Evolutionary conservation across 1,284 basidiomycete genomes (phyloP), one percentile per base, ranked within the genome.

Genomic region (Ustilago esculenta): DNA sequence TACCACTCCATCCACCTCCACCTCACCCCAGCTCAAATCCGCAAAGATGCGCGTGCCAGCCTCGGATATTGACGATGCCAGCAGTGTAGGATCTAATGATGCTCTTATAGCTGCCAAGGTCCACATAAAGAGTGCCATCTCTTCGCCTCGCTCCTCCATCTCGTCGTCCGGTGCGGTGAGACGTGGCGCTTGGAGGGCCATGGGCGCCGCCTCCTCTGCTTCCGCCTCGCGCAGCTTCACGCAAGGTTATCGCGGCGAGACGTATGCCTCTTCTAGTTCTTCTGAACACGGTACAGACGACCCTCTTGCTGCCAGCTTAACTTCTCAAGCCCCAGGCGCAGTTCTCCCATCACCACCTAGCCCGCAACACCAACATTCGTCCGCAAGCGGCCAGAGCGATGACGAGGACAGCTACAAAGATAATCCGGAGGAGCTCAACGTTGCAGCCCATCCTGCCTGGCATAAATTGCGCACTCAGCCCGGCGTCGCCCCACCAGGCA

Each of bases 111-210:
- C 51, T 17, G 45, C 54, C 42, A 70, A 57, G n/a, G 59, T 67
- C 3, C 58, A 72, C 40, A 57, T 72, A 44, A 64, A 59, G 39
- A 72, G 69, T 43, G 55, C 48, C 24, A 54, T 67, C 43, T 72
- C 69, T 2, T 72, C 69, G 6, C 69, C 69, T 20, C 69, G 69
- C 23, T 72, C 69, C 2, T 72, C 69, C 18, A 30, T 72, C 10
- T 72, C 69, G 10, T 67, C 64, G 3, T 58, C 64, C 4, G 56
- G 59, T 1, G 63, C 69, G 1, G 60, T 67, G 2, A 55, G 69
- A 24, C 50, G 69, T 4, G 69, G 69, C 23, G 69, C 64, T 15
- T 72, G 69, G 69, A 55, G 56, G 23, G 64, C 44, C 14, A 42
- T 64, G 36, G 69, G 69, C 9, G 52, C 52, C 5, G 54, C 55